These are phyloP conservation scores for Sophora flavescens DNA, from an alignment of 306 rosid species.

Conservation along the genomic window DNA sequence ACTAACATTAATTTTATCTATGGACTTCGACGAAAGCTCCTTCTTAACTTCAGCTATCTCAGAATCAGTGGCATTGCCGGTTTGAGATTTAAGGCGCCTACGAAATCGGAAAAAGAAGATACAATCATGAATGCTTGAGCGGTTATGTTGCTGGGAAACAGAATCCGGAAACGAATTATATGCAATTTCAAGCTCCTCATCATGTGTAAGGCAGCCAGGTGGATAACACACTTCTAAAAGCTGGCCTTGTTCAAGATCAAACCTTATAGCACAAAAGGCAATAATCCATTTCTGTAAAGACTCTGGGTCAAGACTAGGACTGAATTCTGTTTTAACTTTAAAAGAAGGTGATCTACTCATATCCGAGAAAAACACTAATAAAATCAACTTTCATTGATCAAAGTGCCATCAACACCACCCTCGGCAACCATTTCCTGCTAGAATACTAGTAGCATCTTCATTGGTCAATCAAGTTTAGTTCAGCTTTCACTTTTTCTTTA, in stretches of 20 bases:
- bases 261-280: conserved; percentile 78
- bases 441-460: conserved; percentile 46
- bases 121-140: conserved; percentile 76
- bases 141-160: conserved; percentile 79
- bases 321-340: conserved; percentile 67
- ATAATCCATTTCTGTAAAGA: conserved; percentile 74
- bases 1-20: conserved; percentile 43
- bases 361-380: conserved; percentile 47
- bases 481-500: neutral
- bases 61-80: conserved; percentile 48
- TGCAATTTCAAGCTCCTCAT: conserved; percentile 83
- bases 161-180: conserved; percentile 85
- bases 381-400: conserved; percentile 45
- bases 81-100: conserved; percentile 56
- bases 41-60: conserved; percentile 54
- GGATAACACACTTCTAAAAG: conserved; percentile 85
- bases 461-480: conserved; percentile 39
- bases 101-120: conserved; percentile 80
- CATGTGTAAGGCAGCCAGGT: conserved; percentile 69
- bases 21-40: conserved; percentile 51
- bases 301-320: conserved; percentile 69
- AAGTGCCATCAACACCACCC: conserved; percentile 45
- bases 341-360: conserved; percentile 86
- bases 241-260: conserved; percentile 89
- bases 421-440: conserved; percentile 46